phyloP scores from a whole-genome alignment of 2,329 filamentous ascomycete species.

The Calonectria pauciramosa region DNA sequence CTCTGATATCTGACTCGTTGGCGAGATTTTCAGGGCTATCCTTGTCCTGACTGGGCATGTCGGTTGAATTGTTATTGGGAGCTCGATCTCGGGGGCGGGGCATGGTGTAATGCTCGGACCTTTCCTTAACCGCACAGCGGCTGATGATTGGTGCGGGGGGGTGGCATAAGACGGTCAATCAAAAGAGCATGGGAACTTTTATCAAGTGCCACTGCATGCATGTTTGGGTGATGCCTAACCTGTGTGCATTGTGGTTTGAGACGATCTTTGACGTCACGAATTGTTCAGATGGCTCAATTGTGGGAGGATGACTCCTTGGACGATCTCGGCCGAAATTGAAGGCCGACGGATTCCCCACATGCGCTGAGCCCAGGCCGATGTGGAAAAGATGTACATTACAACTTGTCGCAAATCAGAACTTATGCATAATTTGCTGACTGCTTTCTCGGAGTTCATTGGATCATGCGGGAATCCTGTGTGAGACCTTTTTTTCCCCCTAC shows the following conservation, averaged over 20 bases:
- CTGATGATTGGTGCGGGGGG: not conserved
- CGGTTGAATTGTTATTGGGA: conserved; percentile 1
- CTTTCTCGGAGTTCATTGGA: not conserved
- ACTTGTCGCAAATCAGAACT: not conserved
- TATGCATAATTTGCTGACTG: not conserved
- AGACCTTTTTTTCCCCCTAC: not conserved
- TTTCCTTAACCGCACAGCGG: not conserved
- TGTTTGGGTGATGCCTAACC: not conserved
- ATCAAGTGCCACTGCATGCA: not conserved
- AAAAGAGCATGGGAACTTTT: not conserved
- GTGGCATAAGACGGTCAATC: not conserved
- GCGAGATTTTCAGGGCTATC: not conserved
- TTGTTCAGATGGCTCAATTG: not conserved
- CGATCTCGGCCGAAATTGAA: not conserved
- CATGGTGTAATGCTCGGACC: conserved; percentile 1
- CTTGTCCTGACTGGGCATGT: not conserved
- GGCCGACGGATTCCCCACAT: not conserved
- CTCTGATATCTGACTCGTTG: conserved; percentile 14
- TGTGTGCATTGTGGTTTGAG: not conserved
- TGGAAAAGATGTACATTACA: not conserved
- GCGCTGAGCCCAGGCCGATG: not conserved
- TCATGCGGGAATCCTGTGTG: not conserved
- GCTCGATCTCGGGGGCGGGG: not conserved
- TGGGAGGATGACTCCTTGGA: not conserved
- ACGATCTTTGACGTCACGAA: not conserved